Evolutionary conservation across 1,284 basidiomycete genomes (phyloP), one percentile per base, ranked within the genome.

Genomic region (Paramarasmius palmivorus): DNA sequence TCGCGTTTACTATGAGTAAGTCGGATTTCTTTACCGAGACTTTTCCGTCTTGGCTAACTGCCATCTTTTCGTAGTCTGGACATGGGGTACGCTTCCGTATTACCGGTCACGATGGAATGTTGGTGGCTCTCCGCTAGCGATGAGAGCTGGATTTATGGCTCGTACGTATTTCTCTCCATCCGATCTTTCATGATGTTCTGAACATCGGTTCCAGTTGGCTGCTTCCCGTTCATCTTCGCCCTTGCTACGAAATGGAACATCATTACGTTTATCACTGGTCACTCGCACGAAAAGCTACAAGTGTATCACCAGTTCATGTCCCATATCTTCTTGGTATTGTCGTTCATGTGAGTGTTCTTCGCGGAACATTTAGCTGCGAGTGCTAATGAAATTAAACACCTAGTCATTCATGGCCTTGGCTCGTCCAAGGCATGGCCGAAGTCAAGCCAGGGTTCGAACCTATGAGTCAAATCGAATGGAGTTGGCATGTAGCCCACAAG

Each of bases 241-340:
- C 32, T 49, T 29, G 46, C 46, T 2, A 26, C 32, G 4, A 49
- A 49, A 35, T 49, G 46, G 46, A 49, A 49, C 32, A 26, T 49
- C 32, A 29, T 49, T 17, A 49, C 46, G 7, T 49, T 49, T 49
- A 38, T 49, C 25, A 49, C 46, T 22, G 46, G 46, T 12, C 46
- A 49, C 29, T 49, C 46, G 46, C 46, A 49, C 17, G 46, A 49
- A 29, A 49, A 49, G 29, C 46, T 49, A 9, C 46, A 49, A 29
- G 46, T 49, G 3, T 49, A 49, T 49, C 46, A 49, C 32, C 46
- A 49, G 17, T 36, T 49, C 32, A 49, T 49, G 36, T 49, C 46
- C 9, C 46, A 49, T 29, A 49, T 49, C 23, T 49, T 49, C 32
- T 29, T 49, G 15, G 4, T 49, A 9, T 29, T 49, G 7, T 49